Evolutionary conservation across 1,284 basidiomycete species (phyloP).

Genomic region (Ceratobasidium sp.): DNA sequence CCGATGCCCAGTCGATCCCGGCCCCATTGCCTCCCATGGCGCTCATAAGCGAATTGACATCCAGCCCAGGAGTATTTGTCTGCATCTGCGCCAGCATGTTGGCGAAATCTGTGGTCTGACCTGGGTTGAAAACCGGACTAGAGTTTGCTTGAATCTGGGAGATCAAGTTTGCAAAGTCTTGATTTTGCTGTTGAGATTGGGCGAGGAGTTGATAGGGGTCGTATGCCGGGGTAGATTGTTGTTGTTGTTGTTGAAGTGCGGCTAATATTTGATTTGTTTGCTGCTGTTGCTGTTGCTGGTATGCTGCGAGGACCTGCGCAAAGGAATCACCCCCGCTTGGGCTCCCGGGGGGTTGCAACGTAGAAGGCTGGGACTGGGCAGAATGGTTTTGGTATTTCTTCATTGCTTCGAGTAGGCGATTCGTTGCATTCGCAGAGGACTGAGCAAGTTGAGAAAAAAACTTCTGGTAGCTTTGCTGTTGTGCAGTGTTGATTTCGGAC

Average conservation of each 20-base stretch:
- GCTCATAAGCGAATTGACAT: constrained; percentile 7
- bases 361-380: background rate
- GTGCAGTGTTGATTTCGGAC: background rate
- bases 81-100: constrained; percentile 16
- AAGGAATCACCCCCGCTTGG: background rate
- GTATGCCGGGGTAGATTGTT: constrained; percentile 3
- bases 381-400: constrained; percentile 10
- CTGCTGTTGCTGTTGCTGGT: constrained; percentile 27
- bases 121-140: background rate
- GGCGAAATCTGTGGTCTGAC: background rate
- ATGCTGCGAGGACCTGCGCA: constrained; percentile 1
- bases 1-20: constrained; percentile 19
- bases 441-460: background rate
- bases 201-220: constrained; percentile 11
- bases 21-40: background rate
- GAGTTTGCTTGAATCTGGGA: constrained; percentile 29
- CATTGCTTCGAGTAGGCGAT: background rate
- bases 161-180: constrained; percentile 3
- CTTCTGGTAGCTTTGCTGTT: background rate
- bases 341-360: background rate
- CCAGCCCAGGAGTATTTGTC: background rate
- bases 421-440: background rate
- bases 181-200: constrained; percentile 5
- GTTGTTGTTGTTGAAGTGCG: constrained; percentile 25
- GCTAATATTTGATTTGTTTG: constrained; percentile 33